phyloP scores from a whole-genome alignment of 2,329 filamentous ascomycete species.

The Aspergillus uvarum region DNA sequence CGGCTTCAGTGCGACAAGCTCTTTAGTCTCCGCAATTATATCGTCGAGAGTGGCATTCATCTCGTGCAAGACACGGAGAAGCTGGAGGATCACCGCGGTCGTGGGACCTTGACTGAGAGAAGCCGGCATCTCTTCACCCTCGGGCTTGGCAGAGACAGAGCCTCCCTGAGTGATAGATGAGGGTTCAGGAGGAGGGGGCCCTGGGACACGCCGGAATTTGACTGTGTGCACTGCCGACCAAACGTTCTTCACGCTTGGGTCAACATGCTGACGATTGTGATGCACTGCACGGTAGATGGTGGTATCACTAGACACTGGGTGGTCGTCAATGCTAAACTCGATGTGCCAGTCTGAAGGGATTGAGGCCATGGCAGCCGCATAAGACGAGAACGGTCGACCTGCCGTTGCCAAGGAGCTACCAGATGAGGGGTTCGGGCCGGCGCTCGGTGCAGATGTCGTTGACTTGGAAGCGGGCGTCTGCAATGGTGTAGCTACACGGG shows the following conservation, averaged over 20 bases:
- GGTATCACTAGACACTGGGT: constrained; percentile 82
- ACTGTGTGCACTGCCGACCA: constrained; percentile 91
- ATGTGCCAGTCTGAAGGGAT: constrained; percentile 94
- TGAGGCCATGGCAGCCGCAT: constrained; percentile 78
- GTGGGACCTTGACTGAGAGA: constrained; percentile 81
- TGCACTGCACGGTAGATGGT: constrained; percentile 96
- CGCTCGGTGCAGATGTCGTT: constrained; percentile 35
- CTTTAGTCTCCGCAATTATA: constrained; percentile 75
- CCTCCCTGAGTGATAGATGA: constrained; percentile 58
- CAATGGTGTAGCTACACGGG: constrained; percentile 77
- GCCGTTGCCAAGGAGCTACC: constrained; percentile 53
- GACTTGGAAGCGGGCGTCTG: constrained; percentile 53
- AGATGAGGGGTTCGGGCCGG: constrained; percentile 22
- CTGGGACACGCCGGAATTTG: constrained; percentile 82
- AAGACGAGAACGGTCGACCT: constrained; percentile 66
- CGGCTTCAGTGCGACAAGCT: constrained; percentile 66
- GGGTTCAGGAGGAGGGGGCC: constrained; percentile 74
- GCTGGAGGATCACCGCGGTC: constrained; percentile 80
- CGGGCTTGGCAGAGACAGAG: constrained; percentile 53
- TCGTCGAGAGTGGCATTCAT: constrained; percentile 93
- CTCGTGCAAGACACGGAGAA: constrained; percentile 88
- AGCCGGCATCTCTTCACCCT: constrained; percentile 65
- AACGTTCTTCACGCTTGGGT: constrained; percentile 69
- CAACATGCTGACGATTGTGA: constrained; percentile 59
- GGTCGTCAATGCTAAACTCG: constrained; percentile 84